Conservation (phyloP, 1,284 basidiomycete species). For the Phylloporus sp. region DNA sequence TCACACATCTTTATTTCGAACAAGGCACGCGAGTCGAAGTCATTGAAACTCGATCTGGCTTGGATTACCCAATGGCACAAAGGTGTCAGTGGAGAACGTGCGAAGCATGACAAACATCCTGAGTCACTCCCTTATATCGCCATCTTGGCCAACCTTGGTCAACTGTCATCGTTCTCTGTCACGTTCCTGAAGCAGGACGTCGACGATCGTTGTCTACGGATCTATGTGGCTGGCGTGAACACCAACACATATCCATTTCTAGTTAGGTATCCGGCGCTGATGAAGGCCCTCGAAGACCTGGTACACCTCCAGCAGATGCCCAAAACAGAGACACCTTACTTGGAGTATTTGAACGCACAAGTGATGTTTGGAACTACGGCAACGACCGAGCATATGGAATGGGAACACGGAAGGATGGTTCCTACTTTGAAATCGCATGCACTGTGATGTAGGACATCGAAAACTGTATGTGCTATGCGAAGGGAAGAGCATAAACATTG, state of each 20-base stretch:
- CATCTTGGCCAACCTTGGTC: slow-evolving; percentile 17
- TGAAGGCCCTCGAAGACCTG: too few relatives aligned
- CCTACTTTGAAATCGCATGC: too few relatives aligned
- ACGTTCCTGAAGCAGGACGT: too few relatives aligned
- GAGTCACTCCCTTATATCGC: slow-evolving; percentile 4
- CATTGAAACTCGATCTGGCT: background rate
- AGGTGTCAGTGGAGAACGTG: background rate
- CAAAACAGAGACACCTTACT: background rate
- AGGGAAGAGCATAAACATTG: too few relatives aligned
- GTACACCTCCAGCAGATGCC: too few relatives aligned
- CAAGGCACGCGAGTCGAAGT: background rate
- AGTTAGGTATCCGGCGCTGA: too few relatives aligned
- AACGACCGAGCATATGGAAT: too few relatives aligned
- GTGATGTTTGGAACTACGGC: background rate
- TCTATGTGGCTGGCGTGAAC: slow-evolving; percentile 15
- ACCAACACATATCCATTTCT: slow-evolving; percentile 2
- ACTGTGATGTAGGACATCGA: too few relatives aligned
- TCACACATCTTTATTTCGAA: slow-evolving; percentile 20
- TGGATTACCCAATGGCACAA: background rate
- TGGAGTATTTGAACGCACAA: slow-evolving; percentile 1
- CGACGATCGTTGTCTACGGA: background rate
- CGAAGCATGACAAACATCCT: too few relatives aligned
- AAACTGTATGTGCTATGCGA: too few relatives aligned
- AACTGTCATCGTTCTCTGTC: too few relatives aligned
- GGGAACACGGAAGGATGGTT: too few relatives aligned